Percentiles rank a stretch among this genome's conserved stretches.
Evolutionary conservation across 208 protist genomes (phyloP).

Genomic region (Trypanosoma cruzi): DNA sequence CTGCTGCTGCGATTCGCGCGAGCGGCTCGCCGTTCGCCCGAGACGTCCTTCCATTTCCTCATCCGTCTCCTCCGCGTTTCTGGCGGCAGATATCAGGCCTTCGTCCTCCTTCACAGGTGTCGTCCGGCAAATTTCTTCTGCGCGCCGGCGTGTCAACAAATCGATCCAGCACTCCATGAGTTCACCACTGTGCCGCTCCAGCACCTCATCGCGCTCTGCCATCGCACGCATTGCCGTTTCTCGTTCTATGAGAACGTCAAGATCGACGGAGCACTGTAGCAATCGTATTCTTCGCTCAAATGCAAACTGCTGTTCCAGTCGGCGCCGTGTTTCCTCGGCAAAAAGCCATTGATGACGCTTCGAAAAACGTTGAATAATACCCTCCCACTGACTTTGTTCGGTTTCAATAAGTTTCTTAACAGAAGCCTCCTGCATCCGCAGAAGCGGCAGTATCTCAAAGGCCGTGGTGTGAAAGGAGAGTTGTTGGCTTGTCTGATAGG

Average conservation of each 20-base stretch:
- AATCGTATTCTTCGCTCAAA: conserved; percentile 20
- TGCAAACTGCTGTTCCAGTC: conserved; percentile 13
- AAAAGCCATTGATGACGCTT: background rate
- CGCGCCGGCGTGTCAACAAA: background rate
- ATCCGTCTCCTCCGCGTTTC: background rate
- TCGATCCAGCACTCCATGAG: background rate
- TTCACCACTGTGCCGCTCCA: background rate
- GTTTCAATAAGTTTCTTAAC: background rate
- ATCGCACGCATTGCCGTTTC: conserved; percentile 6
- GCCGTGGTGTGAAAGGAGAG: conserved; percentile 7
- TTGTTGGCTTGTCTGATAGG: background rate
- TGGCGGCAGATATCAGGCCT: background rate
- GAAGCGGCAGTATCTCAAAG: background rate
- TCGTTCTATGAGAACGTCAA: conserved; percentile 15
- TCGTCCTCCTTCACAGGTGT: background rate
- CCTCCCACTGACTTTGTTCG: background rate
- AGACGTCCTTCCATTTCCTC: background rate
- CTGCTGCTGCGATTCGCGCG: background rate
- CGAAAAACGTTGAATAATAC: background rate
- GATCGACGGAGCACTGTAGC: conserved; percentile 5
- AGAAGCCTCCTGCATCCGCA: background rate
- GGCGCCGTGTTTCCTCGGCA: conserved; percentile 5
- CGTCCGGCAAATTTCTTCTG: background rate
- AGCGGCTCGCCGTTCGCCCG: background rate
- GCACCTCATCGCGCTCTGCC: conserved; percentile 15